Conservation (phyloP, 1,284 basidiomycete genomes). For the Ceratorhiza oryzae-sativae region DNA sequence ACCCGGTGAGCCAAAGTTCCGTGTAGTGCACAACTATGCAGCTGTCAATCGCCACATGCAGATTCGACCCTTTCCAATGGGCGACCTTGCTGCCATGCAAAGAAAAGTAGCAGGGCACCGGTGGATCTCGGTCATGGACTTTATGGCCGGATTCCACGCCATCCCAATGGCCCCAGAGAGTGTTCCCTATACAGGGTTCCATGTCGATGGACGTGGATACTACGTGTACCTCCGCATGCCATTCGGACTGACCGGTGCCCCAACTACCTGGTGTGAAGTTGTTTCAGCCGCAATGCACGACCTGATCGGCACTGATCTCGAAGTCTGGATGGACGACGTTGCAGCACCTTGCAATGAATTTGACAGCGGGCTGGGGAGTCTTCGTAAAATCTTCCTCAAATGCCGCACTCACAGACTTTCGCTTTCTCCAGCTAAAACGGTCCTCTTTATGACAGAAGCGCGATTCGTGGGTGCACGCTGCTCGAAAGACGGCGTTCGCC, state of each 20-base stretch:
- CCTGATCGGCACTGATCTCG: conserved; percentile 31
- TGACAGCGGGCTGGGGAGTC: neutral
- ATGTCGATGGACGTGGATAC: conserved; percentile 41
- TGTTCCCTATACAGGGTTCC: conserved; percentile 40
- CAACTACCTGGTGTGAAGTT: conserved; percentile 39
- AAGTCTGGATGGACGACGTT: conserved; percentile 42
- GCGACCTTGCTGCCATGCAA: conserved; percentile 33
- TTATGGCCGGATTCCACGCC: conserved; percentile 39
- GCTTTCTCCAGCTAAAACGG: conserved; percentile 34
- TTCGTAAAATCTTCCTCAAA: conserved; percentile 3
- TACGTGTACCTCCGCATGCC: conserved; percentile 41
- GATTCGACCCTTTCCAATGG: conserved; percentile 39
- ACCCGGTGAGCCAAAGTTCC: conserved; percentile 41
- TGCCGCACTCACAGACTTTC: conserved; percentile 14
- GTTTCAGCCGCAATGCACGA: conserved; percentile 35
- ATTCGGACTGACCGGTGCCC: conserved; percentile 41
- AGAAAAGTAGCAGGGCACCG: conserved; percentile 38
- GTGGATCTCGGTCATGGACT: conserved; percentile 38
- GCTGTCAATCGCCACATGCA: conserved; percentile 43
- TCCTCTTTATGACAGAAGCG: conserved; percentile 37
- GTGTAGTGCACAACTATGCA: conserved; percentile 44
- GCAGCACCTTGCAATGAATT: conserved; percentile 30
- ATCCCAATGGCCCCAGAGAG: conserved; percentile 29
- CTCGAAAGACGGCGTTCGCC: conserved; percentile 24
- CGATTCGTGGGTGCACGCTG: conserved; percentile 27